Evolutionary conservation across 2,329 filamentous ascomycete species (phyloP).

Genomic region (Acrocalymma vagum): DNA sequence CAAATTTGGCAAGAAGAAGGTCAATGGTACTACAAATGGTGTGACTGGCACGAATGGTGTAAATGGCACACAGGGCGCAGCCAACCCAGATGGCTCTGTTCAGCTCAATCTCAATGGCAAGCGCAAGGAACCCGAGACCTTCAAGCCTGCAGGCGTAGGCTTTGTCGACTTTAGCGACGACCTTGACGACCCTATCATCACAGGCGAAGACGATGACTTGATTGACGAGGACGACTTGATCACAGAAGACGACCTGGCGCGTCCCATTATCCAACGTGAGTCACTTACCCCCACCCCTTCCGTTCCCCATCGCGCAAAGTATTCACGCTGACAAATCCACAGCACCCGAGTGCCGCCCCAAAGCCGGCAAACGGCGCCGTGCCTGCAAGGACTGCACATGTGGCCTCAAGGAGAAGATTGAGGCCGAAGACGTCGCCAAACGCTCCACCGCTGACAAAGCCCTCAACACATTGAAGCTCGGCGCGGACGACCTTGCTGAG

Average conservation of each 20-base stretch:
- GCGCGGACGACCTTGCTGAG: slow-evolving; percentile 81
- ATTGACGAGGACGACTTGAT: slow-evolving; percentile 92
- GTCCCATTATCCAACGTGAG: slow-evolving; percentile 82
- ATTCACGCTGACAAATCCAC: slow-evolving; percentile 13
- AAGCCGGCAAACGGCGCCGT: slow-evolving; percentile 85
- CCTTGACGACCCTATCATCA: slow-evolving; percentile 61
- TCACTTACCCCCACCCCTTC: slow-evolving; percentile 31
- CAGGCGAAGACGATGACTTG: slow-evolving; percentile 77
- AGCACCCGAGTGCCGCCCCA: slow-evolving; percentile 88
- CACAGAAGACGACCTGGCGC: slow-evolving; percentile 82
- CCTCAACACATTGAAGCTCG: slow-evolving; percentile 75
- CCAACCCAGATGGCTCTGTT: slow-evolving; percentile 48
- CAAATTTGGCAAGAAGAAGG: slow-evolving; percentile 72
- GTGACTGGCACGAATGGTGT: slow-evolving; percentile 24
- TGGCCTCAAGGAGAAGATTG: slow-evolving; percentile 84
- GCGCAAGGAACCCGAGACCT: slow-evolving; percentile 50
- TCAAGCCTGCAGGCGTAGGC: slow-evolving; percentile 44
- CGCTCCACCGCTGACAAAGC: slow-evolving; percentile 70
- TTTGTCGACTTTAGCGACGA: slow-evolving; percentile 72
- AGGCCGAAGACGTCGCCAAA: slow-evolving; percentile 81
- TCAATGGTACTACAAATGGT: slow-evolving; percentile 31
- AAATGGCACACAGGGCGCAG: slow-evolving; percentile 26
- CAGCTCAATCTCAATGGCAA: slow-evolving; percentile 50
- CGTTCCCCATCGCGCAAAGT: slow-evolving; percentile 13
- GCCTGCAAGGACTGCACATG: slow-evolving; percentile 99